Base-by-base conservation (phyloP, 257 asterid genomes). In the Solanum sitiens region DNA sequence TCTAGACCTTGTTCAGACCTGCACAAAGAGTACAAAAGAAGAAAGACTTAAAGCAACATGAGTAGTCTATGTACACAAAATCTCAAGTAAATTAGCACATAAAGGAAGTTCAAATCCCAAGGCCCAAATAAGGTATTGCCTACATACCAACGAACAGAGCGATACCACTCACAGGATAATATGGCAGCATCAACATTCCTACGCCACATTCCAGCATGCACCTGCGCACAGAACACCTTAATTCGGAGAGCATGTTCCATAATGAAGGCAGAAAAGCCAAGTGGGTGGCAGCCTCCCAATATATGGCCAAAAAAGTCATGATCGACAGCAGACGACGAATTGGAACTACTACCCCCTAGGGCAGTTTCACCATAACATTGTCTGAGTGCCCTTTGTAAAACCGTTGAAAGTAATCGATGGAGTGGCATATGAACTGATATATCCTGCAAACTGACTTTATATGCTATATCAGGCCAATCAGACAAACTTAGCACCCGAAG, bases 181-280 rank as follows among this genome's bases (percentile, higher is more conserved):
- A 94, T 88, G 83, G 98, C 94, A 86, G 94, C 92, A 90, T 97
- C 99, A 86, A 98, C 98, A 89, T 96, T 94, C 92, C 94, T 91
- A 87, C 97, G 96, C 99, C 99, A 97, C 98, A 97, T 94, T 88
- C 98, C 98, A 88, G 99, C 98, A 87, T 92, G 97, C 87, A 96
- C 99, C 93, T 97, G 94, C 0, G 99, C 99, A 87, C 99, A 94
- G 89, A 97, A 97, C 88, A 96, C 99, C 92, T 98, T 94, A 90
- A 97, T 95, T 85, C 96, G 94, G 59, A 97, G 92, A 88, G 98
- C 98, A 92, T 97, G 98, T 91, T 97, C 99, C 99, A 97, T 96
- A 72, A 93, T 92, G 87, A 91, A 94, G 80, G 95, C 96, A 88
- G 99, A 96, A 92, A 97, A 96, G 72, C 99, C 99, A 89, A 87